phyloP scores from a whole-genome alignment of 1,284 basidiomycete genomes.

The Veloboletus limbatus region DNA sequence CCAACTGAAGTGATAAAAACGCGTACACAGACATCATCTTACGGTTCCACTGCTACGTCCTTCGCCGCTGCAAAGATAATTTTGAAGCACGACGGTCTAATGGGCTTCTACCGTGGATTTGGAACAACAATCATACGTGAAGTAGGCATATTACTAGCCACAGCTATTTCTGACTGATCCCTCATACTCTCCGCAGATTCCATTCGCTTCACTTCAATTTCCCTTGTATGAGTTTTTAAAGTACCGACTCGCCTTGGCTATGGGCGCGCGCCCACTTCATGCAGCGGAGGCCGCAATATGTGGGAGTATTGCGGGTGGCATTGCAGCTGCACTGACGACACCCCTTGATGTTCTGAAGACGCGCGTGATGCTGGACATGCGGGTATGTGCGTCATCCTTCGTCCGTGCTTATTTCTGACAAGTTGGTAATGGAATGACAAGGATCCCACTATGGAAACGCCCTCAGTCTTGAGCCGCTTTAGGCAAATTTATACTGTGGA shows the following conservation, averaged over 20 bases:
- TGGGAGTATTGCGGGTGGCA: conserved; percentile 87
- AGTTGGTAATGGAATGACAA: conserved; percentile 21
- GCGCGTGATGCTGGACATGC: conserved; percentile 91
- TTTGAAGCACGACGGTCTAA: conserved; percentile 55
- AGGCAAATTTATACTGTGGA: conserved; percentile 69
- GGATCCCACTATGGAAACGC: conserved; percentile 50
- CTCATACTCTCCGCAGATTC: conserved; percentile 59
- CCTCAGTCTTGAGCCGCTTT: conserved; percentile 55
- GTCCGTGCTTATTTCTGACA: conserved; percentile 2
- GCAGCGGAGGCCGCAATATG: conserved; percentile 89
- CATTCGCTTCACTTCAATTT: conserved; percentile 97
- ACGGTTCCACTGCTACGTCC: conserved; percentile 54
- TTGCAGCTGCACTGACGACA: conserved; percentile 89
- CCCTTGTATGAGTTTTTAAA: conserved; percentile 95
- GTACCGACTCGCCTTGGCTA: conserved; percentile 48
- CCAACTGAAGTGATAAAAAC: conserved; percentile 95
- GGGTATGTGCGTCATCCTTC: conserved; percentile 45
- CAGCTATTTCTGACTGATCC: not conserved
- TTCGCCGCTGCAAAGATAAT: conserved; percentile 47
- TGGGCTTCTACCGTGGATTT: conserved; percentile 79
- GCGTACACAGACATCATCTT: conserved; percentile 72
- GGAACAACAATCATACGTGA: conserved; percentile 77
- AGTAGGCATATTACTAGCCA: conserved; percentile 40
- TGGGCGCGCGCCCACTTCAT: conserved; percentile 57
- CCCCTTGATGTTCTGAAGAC: conserved; percentile 98